These are phyloP conservation scores for Penicillium thymicola DNA, from an alignment of 2,329 filamentous ascomycete species.

Conservation along the genomic window DNA sequence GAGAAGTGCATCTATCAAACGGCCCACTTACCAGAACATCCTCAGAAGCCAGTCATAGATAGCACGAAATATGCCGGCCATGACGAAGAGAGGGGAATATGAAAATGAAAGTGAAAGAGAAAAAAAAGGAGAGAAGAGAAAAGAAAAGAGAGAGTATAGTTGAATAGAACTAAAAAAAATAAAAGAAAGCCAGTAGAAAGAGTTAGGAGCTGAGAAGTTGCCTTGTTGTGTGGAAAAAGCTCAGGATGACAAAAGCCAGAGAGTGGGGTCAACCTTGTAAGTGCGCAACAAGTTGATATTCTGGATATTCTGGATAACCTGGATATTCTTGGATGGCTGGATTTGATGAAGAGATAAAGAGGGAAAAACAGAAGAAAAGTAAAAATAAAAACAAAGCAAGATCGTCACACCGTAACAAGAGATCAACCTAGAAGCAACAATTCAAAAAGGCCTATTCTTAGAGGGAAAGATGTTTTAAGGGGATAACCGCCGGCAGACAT, in stretches of 20 bases:
- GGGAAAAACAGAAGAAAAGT: neutral
- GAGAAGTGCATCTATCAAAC: conserved; percentile 22
- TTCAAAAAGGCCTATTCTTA: neutral
- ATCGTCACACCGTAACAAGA: conserved; percentile 1
- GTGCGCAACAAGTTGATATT: neutral
- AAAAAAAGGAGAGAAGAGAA: conserved; percentile 7
- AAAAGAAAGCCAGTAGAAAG: conserved; percentile 7
- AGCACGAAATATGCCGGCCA: conserved; percentile 88
- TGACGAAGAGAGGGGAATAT: conserved; percentile 45
- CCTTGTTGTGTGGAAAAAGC: conserved; percentile 12
- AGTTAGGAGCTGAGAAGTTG: conserved; percentile 12
- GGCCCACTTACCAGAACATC: conserved; percentile 80
- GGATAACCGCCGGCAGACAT: neutral
- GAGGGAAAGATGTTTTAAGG: neutral
- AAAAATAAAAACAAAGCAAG: neutral
- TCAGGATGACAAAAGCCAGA: conserved; percentile 11
- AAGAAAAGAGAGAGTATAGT: conserved; percentile 3
- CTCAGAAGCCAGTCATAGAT: conserved; percentile 98
- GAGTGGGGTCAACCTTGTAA: conserved; percentile 16
- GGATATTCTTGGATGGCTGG: neutral
- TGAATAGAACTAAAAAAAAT: conserved; percentile 7
- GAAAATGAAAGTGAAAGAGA: neutral
- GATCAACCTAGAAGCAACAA: neutral
- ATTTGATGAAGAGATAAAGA: conserved; percentile 1
- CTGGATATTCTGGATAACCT: neutral